These are phyloP conservation scores for Crepidotus sp. DNA, from an alignment of 1,284 basidiomycete species.

Conservation along the genomic window DNA sequence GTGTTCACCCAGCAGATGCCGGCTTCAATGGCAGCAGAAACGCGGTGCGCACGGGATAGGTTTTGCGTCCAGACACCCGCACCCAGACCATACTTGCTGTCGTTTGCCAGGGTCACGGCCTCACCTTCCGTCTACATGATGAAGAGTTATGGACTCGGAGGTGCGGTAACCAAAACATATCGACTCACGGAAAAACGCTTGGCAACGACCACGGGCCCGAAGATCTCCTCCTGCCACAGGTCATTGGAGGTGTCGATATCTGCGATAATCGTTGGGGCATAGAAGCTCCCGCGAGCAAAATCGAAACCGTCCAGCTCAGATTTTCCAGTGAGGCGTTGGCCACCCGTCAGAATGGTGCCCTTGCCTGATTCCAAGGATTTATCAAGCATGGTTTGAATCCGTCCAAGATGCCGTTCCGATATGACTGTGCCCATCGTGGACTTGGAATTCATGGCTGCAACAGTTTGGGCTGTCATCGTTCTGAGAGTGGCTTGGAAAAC, in stretches of 20 bases:
- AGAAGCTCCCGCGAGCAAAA: constrained; percentile 63
- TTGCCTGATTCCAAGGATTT: constrained; percentile 17
- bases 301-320: constrained; percentile 62
- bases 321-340: constrained; percentile 47
- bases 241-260: constrained; percentile 50
- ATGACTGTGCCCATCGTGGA: constrained; percentile 75
- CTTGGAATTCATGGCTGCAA: constrained; percentile 53
- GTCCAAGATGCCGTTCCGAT: constrained; percentile 49
- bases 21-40: constrained; percentile 56
- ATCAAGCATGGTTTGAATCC: constrained; percentile 51
- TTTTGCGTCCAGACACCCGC: constrained; percentile 74
- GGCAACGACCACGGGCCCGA: constrained; percentile 70
- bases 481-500: constrained; percentile 21
- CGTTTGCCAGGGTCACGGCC: constrained; percentile 62
- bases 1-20: constrained; percentile 82
- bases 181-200: constrained; percentile 50
- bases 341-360: constrained; percentile 53
- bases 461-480: not conserved
- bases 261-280: constrained; percentile 65
- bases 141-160: not conserved
- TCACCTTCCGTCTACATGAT: constrained; percentile 47
- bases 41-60: constrained; percentile 63
- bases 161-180: not conserved
- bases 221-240: constrained; percentile 75
- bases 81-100: constrained; percentile 71